Conservation (phyloP, 2,329 filamentous ascomycete genomes). For the Verticillium nubilum region DNA sequence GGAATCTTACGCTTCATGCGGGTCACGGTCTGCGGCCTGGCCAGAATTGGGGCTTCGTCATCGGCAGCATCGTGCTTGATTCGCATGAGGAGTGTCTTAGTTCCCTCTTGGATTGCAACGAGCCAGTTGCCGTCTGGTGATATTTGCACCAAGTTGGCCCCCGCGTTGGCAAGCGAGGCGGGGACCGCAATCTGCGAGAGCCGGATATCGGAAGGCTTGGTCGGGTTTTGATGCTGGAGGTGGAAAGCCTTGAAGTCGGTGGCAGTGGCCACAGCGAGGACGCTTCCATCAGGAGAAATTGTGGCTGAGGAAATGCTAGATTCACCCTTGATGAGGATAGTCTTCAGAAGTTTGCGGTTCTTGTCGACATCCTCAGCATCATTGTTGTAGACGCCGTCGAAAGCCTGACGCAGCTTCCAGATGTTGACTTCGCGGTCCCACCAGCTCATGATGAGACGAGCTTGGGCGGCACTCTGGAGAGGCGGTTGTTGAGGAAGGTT, state of each 20-base stretch:
- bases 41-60: slow-evolving; percentile 14
- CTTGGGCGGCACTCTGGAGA: slow-evolving; percentile 65
- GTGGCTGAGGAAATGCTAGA: slow-evolving; percentile 74
- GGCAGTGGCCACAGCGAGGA: slow-evolving; percentile 72
- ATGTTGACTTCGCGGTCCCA: slow-evolving; percentile 86
- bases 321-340: slow-evolving; percentile 65
- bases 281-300: slow-evolving; percentile 64
- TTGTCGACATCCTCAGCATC: slow-evolving; percentile 38
- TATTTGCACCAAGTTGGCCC: slow-evolving; percentile 65
- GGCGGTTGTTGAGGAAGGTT: slow-evolving; percentile 75
- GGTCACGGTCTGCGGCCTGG: slow-evolving; percentile 40
- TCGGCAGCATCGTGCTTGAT: slow-evolving; percentile 22
- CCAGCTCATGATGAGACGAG: slow-evolving; percentile 80
- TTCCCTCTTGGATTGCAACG: slow-evolving; percentile 56
- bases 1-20: slow-evolving; percentile 50
- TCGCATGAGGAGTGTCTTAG: slow-evolving; percentile 47
- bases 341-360: slow-evolving; percentile 62
- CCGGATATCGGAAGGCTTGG: slow-evolving; percentile 54
- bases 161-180: slow-evolving; percentile 46
- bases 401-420: slow-evolving; percentile 56
- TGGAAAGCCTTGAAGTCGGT: slow-evolving; percentile 74
- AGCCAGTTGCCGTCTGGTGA: slow-evolving; percentile 69
- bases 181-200: slow-evolving; percentile 68
- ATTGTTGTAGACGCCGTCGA: slow-evolving; percentile 38
- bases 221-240: slow-evolving; percentile 46